Evolutionary conservation across 345 rosid species (phyloP).

Genomic region (Syzygium aromaticum): DNA sequence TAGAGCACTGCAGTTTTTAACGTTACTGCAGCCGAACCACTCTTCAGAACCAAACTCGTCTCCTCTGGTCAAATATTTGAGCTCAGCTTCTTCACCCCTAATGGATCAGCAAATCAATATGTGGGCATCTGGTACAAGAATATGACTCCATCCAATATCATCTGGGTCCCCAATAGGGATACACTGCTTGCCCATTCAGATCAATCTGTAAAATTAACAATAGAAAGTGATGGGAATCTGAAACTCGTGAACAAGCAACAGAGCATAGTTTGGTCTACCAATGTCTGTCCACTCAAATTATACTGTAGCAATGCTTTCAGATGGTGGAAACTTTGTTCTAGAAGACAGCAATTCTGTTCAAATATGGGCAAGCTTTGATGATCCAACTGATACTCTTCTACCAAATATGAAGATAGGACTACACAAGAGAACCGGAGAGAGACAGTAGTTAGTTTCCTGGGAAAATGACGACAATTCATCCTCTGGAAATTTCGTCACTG

Average conservation of each 20-base stretch:
- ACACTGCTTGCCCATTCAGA: constrained; percentile 9
- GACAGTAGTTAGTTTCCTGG: constrained; percentile 15
- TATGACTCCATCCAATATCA: background rate
- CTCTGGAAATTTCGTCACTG: background rate
- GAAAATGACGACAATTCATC: constrained; percentile 10
- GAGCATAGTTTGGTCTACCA: constrained; percentile 10
- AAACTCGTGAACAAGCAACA: constrained; percentile 5
- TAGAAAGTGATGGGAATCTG: constrained; percentile 6
- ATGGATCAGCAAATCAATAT: background rate
- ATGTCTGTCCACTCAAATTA: background rate
- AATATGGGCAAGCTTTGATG: constrained; percentile 29
- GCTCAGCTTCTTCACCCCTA: background rate
- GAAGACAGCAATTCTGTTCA: background rate
- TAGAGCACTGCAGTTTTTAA: background rate
- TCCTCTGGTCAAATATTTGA: background rate
- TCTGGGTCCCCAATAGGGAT: background rate
- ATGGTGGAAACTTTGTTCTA: constrained; percentile 22
- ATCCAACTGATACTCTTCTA: constrained; percentile 22
- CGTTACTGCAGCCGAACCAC: background rate
- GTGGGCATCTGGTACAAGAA: background rate
- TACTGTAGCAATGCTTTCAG: constrained; percentile 14
- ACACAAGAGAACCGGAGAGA: background rate
- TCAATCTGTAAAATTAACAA: constrained; percentile 4
- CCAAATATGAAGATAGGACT: constrained; percentile 28
- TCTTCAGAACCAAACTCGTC: background rate